Evolutionary conservation across 139 green algal species (phyloP).

Genomic region (Axilococcus clingmanii): DNA sequence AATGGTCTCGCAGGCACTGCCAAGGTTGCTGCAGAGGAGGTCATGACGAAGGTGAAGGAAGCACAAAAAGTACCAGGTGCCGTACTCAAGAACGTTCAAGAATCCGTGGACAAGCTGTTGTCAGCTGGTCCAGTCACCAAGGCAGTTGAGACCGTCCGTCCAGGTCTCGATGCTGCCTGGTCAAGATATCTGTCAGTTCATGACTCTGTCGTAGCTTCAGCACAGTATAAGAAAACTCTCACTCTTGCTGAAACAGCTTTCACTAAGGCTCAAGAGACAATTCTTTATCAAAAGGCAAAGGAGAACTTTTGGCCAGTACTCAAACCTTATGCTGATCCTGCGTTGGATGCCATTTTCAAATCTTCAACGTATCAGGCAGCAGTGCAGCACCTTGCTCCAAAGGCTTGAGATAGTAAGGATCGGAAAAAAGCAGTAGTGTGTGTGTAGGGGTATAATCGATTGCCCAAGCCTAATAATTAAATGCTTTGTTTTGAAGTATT

Average conservation of each 20-base stretch:
- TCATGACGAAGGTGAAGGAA: constrained; percentile 25
- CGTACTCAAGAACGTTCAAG: constrained; percentile 15
- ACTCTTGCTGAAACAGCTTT: constrained; percentile 1
- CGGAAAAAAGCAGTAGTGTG: too few species aligned
- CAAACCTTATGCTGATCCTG: constrained; percentile 5
- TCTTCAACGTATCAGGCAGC: constrained; percentile 8
- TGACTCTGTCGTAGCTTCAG: constrained; percentile 17
- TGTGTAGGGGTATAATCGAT: too few species aligned
- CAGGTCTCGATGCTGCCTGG: constrained; percentile 14
- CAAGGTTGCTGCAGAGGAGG: constrained; percentile 24
- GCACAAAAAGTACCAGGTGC: constrained; percentile 22
- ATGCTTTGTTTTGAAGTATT: too few species aligned
- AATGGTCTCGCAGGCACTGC: constrained; percentile 28
- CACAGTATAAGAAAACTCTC: constrained; percentile 20
- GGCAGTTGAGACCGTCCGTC: constrained; percentile 7
- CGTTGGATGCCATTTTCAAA: not conserved
- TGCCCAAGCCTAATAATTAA: too few species aligned
- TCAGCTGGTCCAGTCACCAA: constrained; percentile 15
- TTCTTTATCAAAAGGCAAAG: constrained; percentile 7
- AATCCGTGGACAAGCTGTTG: constrained; percentile 24
- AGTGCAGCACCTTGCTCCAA: constrained; percentile 4
- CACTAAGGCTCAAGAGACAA: constrained; percentile 7
- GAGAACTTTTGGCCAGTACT: constrained; percentile 12
- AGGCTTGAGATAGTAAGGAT: too few species aligned
- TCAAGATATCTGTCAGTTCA: constrained; percentile 9